A percentile compares a stretch with the other conserved stretches of the same genome.
Evolutionary conservation across 139 green algal species (phyloP).

Genomic region (Eudorina sp.): DNA sequence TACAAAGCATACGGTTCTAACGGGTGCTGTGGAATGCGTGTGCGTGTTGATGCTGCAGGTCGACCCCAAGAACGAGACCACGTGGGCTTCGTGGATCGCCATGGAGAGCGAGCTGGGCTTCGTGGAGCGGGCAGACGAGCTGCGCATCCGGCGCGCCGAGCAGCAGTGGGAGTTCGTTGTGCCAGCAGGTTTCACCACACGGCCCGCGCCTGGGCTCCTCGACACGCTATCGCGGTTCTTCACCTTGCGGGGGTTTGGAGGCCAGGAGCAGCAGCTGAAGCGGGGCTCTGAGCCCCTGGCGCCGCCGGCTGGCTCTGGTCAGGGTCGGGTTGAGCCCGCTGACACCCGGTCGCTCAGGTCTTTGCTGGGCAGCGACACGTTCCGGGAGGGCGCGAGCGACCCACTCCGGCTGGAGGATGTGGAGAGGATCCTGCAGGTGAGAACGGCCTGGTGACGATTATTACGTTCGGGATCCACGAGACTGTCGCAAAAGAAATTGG

Average conservation of each 20-base stretch:
- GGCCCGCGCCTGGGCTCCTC: constrained; percentile 14
- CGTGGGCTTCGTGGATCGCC: constrained; percentile 88
- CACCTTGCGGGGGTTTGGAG: constrained; percentile 31
- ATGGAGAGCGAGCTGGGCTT: constrained; percentile 92
- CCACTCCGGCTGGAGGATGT: constrained; percentile 19
- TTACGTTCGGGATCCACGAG: too few species aligned
- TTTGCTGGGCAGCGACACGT: too few species aligned
- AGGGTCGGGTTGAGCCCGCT: too few species aligned
- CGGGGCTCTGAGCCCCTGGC: too few species aligned
- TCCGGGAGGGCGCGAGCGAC: neutral
- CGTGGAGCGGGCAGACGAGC: constrained; percentile 84
- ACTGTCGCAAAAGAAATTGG: too few species aligned
- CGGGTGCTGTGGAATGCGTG: too few species aligned
- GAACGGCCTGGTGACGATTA: too few species aligned
- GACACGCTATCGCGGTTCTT: constrained; percentile 57
- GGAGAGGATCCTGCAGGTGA: constrained; percentile 5
- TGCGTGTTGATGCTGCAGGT: too few species aligned
- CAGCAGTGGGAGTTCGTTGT: constrained; percentile 77
- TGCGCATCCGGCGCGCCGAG: constrained; percentile 78
- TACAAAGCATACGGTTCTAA: neutral
- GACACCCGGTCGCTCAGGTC: too few species aligned
- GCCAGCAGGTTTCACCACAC: constrained; percentile 78
- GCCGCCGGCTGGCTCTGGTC: too few species aligned
- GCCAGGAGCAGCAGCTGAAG: neutral
- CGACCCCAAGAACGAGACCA: constrained; percentile 78